A percentile compares a stretch with the other conserved stretches of the same genome.
Evolutionary conservation across 495 filamentous ascomycete species (phyloP).

Genomic region (Ramalina intermedia): DNA sequence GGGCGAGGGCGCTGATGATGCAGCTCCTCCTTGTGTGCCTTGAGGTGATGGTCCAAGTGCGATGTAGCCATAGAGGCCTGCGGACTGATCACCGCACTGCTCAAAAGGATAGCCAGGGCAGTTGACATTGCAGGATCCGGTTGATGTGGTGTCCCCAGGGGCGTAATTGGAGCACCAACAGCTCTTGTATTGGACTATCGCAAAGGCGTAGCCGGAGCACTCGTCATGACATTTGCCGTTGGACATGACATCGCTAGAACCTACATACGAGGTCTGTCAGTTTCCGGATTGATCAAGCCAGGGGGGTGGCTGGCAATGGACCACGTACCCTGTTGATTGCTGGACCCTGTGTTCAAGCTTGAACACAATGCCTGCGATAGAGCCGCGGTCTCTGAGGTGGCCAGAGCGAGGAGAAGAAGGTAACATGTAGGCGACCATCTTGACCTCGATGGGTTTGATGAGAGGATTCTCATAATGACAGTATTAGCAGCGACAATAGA

Average conservation of each 20-base stretch:
- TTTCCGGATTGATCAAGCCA: slow-evolving; percentile 7
- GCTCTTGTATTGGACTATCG: slow-evolving; percentile 42
- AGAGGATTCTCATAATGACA: not conserved
- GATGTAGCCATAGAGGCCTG: slow-evolving; percentile 48
- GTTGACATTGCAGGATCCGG: slow-evolving; percentile 31
- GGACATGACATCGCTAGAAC: slow-evolving; percentile 44
- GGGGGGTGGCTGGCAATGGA: not conserved
- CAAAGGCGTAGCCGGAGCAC: slow-evolving; percentile 53
- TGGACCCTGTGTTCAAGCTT: slow-evolving; percentile 30
- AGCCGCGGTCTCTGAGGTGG: slow-evolving; percentile 4
- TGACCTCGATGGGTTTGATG: not conserved
- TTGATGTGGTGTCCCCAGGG: slow-evolving; percentile 32
- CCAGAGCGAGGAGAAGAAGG: slow-evolving; percentile 7
- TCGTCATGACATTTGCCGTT: slow-evolving; percentile 44
- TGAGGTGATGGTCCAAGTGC: slow-evolving; percentile 27
- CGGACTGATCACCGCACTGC: slow-evolving; percentile 41
- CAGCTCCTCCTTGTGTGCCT: slow-evolving; percentile 29
- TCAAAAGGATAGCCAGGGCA: slow-evolving; percentile 60
- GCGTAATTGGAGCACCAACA: slow-evolving; percentile 71
- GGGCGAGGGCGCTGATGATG: slow-evolving; percentile 1
- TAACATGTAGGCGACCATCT: not conserved
- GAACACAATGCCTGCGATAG: slow-evolving; percentile 30
- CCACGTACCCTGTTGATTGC: slow-evolving; percentile 20
- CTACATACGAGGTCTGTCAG: slow-evolving; percentile 22
- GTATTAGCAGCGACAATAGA: not conserved